These are phyloP conservation scores for Neurospora tetraspora DNA, from an alignment of 495 filamentous ascomycete genomes.

Conservation along the genomic window DNA sequence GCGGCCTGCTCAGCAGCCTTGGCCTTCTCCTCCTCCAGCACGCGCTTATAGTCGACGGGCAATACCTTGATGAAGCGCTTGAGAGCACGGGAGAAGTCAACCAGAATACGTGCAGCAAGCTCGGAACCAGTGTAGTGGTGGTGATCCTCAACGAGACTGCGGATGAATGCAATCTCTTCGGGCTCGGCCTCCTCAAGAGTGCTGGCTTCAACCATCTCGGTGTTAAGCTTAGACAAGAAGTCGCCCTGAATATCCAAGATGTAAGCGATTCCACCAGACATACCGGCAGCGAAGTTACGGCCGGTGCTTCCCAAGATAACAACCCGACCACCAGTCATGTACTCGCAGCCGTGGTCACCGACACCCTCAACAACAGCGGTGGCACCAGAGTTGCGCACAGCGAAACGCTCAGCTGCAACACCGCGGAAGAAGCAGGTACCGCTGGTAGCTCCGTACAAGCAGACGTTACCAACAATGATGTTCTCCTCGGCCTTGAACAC, in stretches of 20 bases:
- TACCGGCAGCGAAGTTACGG: conserved; percentile 99
- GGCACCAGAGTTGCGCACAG: conserved; percentile 94
- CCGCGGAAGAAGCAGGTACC: conserved; percentile 98
- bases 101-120: conserved; percentile 83
- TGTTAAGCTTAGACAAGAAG: conserved; percentile 92
- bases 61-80: conserved; percentile 90
- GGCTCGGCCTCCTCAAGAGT: conserved; percentile 64
- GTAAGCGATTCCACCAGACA: conserved; percentile 99
- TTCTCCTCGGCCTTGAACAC: conserved; percentile 98
- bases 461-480: conserved; percentile 91
- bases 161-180: conserved; percentile 84
- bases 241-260: conserved; percentile 87
- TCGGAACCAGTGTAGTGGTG: conserved; percentile 99
- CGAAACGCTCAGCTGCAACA: conserved; percentile 94
- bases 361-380: conserved; percentile 96
- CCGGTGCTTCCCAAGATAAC: conserved; percentile 84
- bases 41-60: conserved; percentile 95
- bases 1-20: conserved; percentile 77
- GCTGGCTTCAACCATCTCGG: conserved; percentile 95
- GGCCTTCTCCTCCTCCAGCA: conserved; percentile 73
- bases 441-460: conserved; percentile 89
- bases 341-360: conserved; percentile 97
- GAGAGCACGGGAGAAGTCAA: conserved; percentile 95
- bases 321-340: conserved; percentile 98
- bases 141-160: conserved; percentile 93